phyloP scores from a whole-genome alignment of 108 stramenopile genomes.

The Cyclotella baltica region DNA sequence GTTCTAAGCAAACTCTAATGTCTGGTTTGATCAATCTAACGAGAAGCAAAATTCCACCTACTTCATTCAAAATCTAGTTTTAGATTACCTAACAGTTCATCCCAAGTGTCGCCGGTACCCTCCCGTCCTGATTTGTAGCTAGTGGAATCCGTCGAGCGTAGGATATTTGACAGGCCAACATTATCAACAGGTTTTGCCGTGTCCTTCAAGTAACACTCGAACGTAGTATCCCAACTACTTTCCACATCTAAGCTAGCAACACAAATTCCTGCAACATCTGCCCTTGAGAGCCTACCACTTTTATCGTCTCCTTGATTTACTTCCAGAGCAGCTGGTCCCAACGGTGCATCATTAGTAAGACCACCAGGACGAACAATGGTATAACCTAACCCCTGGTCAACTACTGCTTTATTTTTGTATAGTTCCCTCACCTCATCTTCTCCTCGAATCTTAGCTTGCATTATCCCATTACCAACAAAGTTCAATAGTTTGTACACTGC shows the following conservation, averaged over 20 bases:
- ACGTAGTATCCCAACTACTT: conserved; percentile 62
- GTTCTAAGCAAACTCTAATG: neutral
- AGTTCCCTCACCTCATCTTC: conserved; percentile 73
- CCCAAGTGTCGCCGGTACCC: conserved; percentile 64
- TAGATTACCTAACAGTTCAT: conserved; percentile 68
- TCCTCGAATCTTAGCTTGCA: conserved; percentile 87
- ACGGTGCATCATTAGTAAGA: conserved; percentile 64
- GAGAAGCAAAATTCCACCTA: too few species aligned
- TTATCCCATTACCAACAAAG: conserved; percentile 79
- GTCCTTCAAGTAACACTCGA: conserved; percentile 81
- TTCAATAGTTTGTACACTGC: conserved; percentile 81
- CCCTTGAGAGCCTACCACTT: conserved; percentile 71
- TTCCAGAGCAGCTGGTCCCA: conserved; percentile 61
- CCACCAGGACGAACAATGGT: conserved; percentile 89
- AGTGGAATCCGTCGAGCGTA: conserved; percentile 52
- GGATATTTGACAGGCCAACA: conserved; percentile 72
- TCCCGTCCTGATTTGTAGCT: conserved; percentile 62
- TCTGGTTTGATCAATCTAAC: too few species aligned
- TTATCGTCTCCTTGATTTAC: conserved; percentile 88
- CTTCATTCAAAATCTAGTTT: conserved; percentile 51
- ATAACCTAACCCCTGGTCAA: conserved; percentile 54
- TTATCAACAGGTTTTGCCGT: conserved; percentile 67
- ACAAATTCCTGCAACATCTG: conserved; percentile 79
- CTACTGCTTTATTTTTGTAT: conserved; percentile 52
- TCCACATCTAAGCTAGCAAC: conserved; percentile 57